Evolutionary conservation across 495 filamentous ascomycete genomes (phyloP).

Genomic region (Amphirosellinia nigrospora): DNA sequence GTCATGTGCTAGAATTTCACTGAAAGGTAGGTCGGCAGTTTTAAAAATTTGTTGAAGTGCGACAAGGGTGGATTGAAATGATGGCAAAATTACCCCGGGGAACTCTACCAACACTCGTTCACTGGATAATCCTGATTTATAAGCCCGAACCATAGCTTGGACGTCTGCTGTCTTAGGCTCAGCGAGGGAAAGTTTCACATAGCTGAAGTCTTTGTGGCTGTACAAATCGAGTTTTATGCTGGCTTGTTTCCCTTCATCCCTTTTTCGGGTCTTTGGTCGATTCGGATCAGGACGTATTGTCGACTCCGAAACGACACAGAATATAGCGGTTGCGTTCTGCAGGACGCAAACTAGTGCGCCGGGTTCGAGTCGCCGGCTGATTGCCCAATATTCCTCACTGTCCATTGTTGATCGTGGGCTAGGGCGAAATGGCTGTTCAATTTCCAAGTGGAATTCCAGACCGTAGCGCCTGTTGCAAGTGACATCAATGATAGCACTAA

Average conservation of each 20-base stretch:
- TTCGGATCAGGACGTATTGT: conserved; percentile 15
- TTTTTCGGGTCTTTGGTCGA: neutral
- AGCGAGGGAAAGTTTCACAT: conserved; percentile 21
- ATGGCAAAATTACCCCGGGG: conserved; percentile 66
- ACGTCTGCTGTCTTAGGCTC: conserved; percentile 17
- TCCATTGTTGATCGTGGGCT: neutral
- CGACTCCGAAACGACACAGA: conserved; percentile 12
- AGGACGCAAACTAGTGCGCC: conserved; percentile 10
- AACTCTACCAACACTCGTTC: conserved; percentile 66
- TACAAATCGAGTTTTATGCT: neutral
- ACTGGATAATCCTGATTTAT: conserved; percentile 16
- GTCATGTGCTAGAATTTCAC: conserved; percentile 58
- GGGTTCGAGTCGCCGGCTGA: neutral
- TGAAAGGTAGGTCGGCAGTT: conserved; percentile 61
- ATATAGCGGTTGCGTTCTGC: conserved; percentile 5
- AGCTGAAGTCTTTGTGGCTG: conserved; percentile 11
- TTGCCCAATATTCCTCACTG: neutral
- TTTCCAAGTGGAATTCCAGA: conserved; percentile 7
- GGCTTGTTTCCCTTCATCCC: neutral
- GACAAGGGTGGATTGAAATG: conserved; percentile 67
- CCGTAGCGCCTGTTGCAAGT: neutral
- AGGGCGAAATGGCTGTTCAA: conserved; percentile 13
- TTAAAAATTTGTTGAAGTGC: conserved; percentile 64
- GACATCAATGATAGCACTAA: conserved; percentile 38
- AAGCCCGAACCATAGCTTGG: conserved; percentile 25